Evolutionary conservation across 106 monocot species (phyloP).

Genomic region (Iris macrosiphon): DNA sequence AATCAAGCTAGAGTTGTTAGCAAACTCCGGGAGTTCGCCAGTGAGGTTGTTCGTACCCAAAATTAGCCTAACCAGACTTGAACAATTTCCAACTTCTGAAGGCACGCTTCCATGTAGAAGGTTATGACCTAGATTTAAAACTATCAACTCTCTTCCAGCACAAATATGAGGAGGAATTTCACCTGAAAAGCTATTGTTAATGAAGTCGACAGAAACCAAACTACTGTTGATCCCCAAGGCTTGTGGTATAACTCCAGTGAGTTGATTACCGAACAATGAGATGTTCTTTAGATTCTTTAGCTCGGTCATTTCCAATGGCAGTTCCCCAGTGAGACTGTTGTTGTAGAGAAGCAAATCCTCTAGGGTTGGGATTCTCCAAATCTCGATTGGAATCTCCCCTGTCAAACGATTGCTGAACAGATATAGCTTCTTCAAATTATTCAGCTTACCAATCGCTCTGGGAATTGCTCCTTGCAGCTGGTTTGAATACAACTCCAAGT

Average conservation of each 20-base stretch:
- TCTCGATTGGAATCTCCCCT: conserved; percentile 60
- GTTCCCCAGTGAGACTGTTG: conserved; percentile 51
- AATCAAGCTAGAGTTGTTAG: conserved; percentile 14
- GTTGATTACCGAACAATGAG: conserved; percentile 51
- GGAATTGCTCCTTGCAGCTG: conserved; percentile 62
- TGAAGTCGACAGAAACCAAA: conserved; percentile 46
- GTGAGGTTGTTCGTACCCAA: conserved; percentile 51
- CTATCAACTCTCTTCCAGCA: conserved; percentile 22
- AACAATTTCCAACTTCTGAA: conserved; percentile 40
- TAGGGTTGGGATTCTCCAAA: conserved; percentile 58
- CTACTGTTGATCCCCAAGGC: conserved; percentile 48
- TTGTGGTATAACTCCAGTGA: conserved; percentile 64
- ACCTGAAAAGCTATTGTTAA: conserved; percentile 55
- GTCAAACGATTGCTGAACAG: conserved; percentile 52
- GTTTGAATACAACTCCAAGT: conserved; percentile 45
- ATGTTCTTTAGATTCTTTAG: conserved; percentile 54
- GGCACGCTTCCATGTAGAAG: conserved; percentile 55
- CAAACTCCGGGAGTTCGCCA: conserved; percentile 47
- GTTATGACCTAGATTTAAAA: conserved; percentile 55
- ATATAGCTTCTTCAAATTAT: conserved; percentile 29
- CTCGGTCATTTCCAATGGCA: conserved; percentile 45
- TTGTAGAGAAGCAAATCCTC: conserved; percentile 42
- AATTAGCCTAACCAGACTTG: conserved; percentile 48
- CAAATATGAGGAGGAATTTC: conserved; percentile 63
- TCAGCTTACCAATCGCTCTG: conserved; percentile 41